A percentile compares a stretch with the other conserved stretches of the same genome.
phyloP scores from a whole-genome alignment of 805 yeast species.

The Saccharomycopsis guyanensis region DNA sequence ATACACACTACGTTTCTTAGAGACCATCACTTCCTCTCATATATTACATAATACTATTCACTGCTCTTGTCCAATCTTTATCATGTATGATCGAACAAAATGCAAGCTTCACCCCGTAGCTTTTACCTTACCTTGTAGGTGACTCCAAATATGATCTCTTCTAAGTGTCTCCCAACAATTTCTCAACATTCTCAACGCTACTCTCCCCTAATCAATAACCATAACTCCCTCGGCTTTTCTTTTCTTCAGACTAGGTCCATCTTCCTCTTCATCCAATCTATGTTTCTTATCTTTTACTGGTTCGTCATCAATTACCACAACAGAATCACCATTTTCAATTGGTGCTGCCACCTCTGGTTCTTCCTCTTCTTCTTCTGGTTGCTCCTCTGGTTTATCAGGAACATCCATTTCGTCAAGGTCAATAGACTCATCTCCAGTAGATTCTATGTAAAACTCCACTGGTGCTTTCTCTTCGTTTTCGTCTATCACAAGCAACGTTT shows the following conservation, averaged over 20 bases:
- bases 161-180: too few species aligned
- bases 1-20: too few species aligned
- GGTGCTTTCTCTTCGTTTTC: constrained; percentile 63
- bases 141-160: too few species aligned
- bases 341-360: not conserved
- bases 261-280: constrained; percentile 4
- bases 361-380: not conserved
- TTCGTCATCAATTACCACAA: constrained; percentile 3
- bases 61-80: too few species aligned
- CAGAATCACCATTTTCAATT: not conserved
- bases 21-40: too few species aligned
- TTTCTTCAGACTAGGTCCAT: constrained; percentile 1
- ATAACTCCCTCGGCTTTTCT: constrained; percentile 1
- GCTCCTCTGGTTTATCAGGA: not conserved
- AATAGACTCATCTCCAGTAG: constrained; percentile 4
- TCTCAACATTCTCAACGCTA: too few species aligned
- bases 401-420: constrained; percentile 7
- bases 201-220: not conserved
- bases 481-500: constrained; percentile 64
- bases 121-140: too few species aligned
- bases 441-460: constrained; percentile 50
- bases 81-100: too few species aligned
- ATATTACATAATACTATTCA: too few species aligned
- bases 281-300: constrained; percentile 7
- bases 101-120: too few species aligned